Percentiles rank a stretch among this genome's conserved stretches.
These are phyloP conservation scores for Heterobasidion irregulare DNA, from an alignment of 1,284 basidiomycete species.

Conservation along the genomic window DNA sequence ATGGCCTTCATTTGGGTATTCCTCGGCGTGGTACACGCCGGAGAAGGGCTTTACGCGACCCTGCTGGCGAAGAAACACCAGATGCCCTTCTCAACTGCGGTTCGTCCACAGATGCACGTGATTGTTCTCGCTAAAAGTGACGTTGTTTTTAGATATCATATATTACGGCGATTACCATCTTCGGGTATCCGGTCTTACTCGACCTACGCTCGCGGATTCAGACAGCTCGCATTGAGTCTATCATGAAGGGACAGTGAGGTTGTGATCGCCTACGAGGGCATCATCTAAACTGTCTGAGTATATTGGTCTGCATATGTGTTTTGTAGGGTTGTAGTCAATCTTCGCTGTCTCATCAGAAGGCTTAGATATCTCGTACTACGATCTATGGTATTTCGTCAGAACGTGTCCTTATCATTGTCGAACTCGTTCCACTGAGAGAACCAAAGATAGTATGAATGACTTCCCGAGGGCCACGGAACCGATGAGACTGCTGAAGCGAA, in stretches of 20 bases:
- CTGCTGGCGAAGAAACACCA: slow-evolving; percentile 47
- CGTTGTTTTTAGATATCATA: slow-evolving; percentile 35
- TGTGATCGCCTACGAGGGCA: background rate
- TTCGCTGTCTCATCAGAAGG: too few species aligned
- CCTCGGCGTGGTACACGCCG: slow-evolving; percentile 27
- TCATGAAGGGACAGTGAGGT: slow-evolving; percentile 47
- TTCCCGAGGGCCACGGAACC: too few species aligned
- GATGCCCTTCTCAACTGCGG: slow-evolving; percentile 42
- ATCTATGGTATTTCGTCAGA: too few species aligned
- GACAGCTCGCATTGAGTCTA: slow-evolving; percentile 60
- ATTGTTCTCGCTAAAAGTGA: slow-evolving; percentile 3
- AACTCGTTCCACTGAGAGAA: too few species aligned
- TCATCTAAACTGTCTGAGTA: background rate
- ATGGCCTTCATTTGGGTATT: slow-evolving; percentile 23
- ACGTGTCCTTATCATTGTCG: too few species aligned
- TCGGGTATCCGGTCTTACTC: slow-evolving; percentile 45
- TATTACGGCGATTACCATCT: slow-evolving; percentile 35
- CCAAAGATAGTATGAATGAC: too few species aligned
- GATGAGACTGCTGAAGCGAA: too few species aligned
- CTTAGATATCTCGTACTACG: too few species aligned
- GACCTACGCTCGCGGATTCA: slow-evolving; percentile 52
- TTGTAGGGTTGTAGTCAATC: background rate
- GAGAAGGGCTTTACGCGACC: slow-evolving; percentile 47
- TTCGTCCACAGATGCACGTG: slow-evolving; percentile 25
- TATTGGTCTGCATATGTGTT: background rate